A percentile compares a stretch with the other conserved stretches of the same genome.
Conservation (phyloP, 371 early-diverging fungal genomes). For the Haplosporangium sp. region DNA sequence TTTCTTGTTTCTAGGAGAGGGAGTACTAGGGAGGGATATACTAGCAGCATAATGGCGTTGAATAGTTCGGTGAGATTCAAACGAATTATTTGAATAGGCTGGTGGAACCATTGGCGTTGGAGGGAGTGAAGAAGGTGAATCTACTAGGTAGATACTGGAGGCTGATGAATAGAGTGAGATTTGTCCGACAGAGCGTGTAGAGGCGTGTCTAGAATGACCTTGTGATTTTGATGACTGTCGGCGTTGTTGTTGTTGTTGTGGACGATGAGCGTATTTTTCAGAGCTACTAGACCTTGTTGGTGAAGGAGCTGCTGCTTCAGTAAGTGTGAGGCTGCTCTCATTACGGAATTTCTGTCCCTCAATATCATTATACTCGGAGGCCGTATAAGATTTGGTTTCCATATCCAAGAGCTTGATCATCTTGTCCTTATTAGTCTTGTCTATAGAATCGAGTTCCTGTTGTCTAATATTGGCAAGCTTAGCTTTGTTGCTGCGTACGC, state of each 20-base stretch:
- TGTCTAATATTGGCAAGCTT: background rate
- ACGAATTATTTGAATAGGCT: conserved; percentile 8
- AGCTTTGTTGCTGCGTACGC: conserved; percentile 11
- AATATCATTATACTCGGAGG: background rate
- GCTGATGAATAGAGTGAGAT: conserved; percentile 25
- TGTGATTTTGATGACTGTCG: conserved; percentile 12
- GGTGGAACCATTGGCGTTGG: conserved; percentile 34
- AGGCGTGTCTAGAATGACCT: conserved; percentile 17
- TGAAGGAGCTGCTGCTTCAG: background rate
- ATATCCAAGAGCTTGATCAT: conserved; percentile 19
- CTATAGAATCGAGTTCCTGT: background rate
- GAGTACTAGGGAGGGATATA: background rate
- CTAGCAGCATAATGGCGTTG: conserved; percentile 6
- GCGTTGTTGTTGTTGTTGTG: background rate
- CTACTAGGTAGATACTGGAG: conserved; percentile 25
- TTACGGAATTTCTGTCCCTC: background rate
- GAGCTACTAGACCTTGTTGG: conserved; percentile 17
- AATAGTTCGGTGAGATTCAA: conserved; percentile 1
- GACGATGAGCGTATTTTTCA: background rate
- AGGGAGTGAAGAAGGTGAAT: conserved; percentile 25
- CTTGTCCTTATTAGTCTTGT: conserved; percentile 10
- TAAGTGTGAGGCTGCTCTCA: conserved; percentile 1
- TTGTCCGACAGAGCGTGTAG: conserved; percentile 18
- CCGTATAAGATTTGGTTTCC: conserved; percentile 8
- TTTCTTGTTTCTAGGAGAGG: conserved; percentile 12